phyloP scores from a whole-genome alignment of 1,284 basidiomycete species.

The Microbotryum lychnidis-dioicae region DNA sequence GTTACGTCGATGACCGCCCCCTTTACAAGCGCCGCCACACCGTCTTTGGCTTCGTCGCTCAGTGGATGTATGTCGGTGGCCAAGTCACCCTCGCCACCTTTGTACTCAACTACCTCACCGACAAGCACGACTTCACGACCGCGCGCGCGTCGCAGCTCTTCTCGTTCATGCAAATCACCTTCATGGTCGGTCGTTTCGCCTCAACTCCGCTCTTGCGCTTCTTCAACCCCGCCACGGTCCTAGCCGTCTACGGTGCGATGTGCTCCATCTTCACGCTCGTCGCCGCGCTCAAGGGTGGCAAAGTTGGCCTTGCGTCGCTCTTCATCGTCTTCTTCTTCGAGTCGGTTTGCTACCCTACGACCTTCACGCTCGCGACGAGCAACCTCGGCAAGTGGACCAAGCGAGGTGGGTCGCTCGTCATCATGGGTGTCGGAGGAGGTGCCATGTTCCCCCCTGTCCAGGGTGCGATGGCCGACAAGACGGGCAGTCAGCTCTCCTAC shows the following conservation, averaged over 20 bases:
- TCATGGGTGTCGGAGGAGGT: constrained; percentile 36
- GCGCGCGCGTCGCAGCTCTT: constrained; percentile 55
- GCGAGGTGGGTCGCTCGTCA: constrained; percentile 59
- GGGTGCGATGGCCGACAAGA: constrained; percentile 55
- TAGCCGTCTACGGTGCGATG: constrained; percentile 50
- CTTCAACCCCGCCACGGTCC: constrained; percentile 57
- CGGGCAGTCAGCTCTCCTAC: constrained; percentile 50
- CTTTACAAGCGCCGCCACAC: constrained; percentile 65
- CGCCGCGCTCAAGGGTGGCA: constrained; percentile 50
- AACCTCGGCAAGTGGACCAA: constrained; percentile 63
- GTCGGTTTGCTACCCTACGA: constrained; percentile 29
- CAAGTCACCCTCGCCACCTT: constrained; percentile 61
- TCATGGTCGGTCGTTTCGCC: constrained; percentile 54
- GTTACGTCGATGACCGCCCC: constrained; percentile 48
- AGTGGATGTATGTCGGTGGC: constrained; percentile 53
- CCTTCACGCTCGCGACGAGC: constrained; percentile 63
- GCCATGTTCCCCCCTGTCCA: constrained; percentile 68
- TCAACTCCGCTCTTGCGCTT: constrained; percentile 55
- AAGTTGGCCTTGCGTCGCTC: constrained; percentile 54
- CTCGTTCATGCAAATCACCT: constrained; percentile 64
- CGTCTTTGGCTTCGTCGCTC: constrained; percentile 62
- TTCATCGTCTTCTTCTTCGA: constrained; percentile 51
- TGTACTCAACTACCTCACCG: constrained; percentile 60
- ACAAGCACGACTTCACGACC: constrained; percentile 52
- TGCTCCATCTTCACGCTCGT: constrained; percentile 52